Evolutionary conservation across 345 rosid species (phyloP), one percentile per base, ranked within the genome.

Genomic region (Aquilaria malaccensis): DNA sequence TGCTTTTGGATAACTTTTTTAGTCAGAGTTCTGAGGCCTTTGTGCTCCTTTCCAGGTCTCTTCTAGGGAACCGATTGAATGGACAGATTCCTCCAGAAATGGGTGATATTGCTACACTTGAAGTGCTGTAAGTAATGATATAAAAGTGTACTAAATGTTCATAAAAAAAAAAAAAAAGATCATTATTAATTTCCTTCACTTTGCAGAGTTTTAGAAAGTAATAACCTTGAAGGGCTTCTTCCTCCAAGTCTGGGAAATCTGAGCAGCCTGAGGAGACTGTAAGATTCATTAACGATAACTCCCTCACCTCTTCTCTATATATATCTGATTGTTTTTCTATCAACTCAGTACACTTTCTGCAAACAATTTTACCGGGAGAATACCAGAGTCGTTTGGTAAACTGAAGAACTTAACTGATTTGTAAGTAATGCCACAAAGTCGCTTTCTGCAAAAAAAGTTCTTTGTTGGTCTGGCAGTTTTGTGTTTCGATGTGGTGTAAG

Each of bases 311-410:
- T 54, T 13, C 11, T 56, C 29, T 37, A 22, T 6, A 5, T 7
- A 7, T 59, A n/a, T 4, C 52, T 45, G 50, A 15, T 46, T 15
- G 7, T 30, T 10, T 64, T 45, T 33, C 49, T n/a, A 0, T 30
- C 31, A 32, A 7, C 70, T 70, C 79, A 94, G 97, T 30, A 75
- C 73, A 54, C 85, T 90, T 37, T 83, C 96, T 52, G 72, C 89
- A 10, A 94, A 90, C 81, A 90, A 85, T 61, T 78, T 94, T 53
- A 76, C 81, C 0, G 97, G 96, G 62, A 59, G 45, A 30, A 83
- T 94, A 73, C 99, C 99, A 6, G 81, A 80, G 52, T 72, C 96
- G 33, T 88, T 83, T 49, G 74, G 78, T 50, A 70, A 82, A 37
- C 74, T 94, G 70, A 83, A 52, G 77, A 87, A 70, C 77, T 76